Evolutionary conservation across 2,329 filamentous ascomycete species (phyloP).

Genomic region (Cladophialophora yegresii): DNA sequence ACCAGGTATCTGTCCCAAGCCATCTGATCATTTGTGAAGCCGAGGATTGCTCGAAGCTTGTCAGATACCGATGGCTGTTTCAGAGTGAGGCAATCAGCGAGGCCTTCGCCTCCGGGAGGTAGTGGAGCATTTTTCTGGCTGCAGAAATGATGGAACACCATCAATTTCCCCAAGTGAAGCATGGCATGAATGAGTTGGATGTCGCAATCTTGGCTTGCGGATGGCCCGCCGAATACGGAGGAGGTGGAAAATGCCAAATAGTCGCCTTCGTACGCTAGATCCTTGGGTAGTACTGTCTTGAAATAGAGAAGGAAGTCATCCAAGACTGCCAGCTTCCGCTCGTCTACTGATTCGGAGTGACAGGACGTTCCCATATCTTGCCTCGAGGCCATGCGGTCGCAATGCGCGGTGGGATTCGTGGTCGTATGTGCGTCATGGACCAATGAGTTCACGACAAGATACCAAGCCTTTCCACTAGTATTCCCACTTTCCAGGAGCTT

Average conservation of each 20-base stretch:
- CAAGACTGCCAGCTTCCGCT: conserved; percentile 5
- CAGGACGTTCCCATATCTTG: not conserved
- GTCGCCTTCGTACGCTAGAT: conserved; percentile 7
- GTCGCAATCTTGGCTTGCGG: not conserved
- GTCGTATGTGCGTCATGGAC: conserved; percentile 10
- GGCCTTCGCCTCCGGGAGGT: not conserved
- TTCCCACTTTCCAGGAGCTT: conserved; percentile 15
- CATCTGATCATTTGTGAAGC: conserved; percentile 3
- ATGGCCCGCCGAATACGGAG: not conserved
- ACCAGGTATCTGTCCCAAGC: conserved; percentile 10
- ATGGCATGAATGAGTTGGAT: conserved; percentile 11
- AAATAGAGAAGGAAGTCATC: conserved; percentile 5
- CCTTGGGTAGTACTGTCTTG: conserved; percentile 5
- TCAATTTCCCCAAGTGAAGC: conserved; percentile 5
- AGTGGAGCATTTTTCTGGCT: not conserved
- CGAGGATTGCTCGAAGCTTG: conserved; percentile 9
- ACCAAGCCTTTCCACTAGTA: conserved; percentile 6
- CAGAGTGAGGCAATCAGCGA: not conserved
- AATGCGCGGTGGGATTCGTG: conserved; percentile 7
- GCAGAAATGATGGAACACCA: conserved; percentile 3
- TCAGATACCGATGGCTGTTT: not conserved
- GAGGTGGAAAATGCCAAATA: conserved; percentile 10
- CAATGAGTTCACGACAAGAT: conserved; percentile 9
- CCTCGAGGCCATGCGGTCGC: not conserved
- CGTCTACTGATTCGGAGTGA: not conserved